Conservation (phyloP, 2,329 filamentous ascomycete genomes). For the Alternaria tenuissima region DNA sequence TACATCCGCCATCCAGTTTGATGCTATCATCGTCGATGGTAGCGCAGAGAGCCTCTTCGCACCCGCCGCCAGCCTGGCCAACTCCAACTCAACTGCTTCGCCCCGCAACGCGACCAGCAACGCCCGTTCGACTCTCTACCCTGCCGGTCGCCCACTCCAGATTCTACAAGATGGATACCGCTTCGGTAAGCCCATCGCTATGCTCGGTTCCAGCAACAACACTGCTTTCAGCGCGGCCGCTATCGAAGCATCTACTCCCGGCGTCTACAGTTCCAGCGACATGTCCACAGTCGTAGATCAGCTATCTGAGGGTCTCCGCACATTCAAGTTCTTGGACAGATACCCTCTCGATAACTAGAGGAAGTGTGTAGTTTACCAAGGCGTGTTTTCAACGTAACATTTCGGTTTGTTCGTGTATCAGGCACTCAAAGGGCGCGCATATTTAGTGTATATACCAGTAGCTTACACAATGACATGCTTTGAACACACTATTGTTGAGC, state of each 20-base stretch:
- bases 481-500: background rate
- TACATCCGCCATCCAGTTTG: conserved; percentile 69
- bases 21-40: conserved; percentile 69
- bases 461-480: background rate
- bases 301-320: conserved; percentile 63
- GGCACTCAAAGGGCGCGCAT: background rate
- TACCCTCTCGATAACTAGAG: conserved; percentile 63
- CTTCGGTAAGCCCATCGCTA: conserved; percentile 75
- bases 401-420: background rate
- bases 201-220: conserved; percentile 59
- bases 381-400: background rate
- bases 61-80: conserved; percentile 30
- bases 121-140: conserved; percentile 64
- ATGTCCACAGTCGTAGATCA: conserved; percentile 27
- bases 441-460: background rate
- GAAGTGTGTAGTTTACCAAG: background rate
- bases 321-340: conserved; percentile 71
- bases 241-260: conserved; percentile 54
- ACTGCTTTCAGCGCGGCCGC: conserved; percentile 55
- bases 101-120: conserved; percentile 30
- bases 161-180: conserved; percentile 70
- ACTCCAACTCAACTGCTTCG: conserved; percentile 31
- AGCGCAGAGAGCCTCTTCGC: conserved; percentile 65
- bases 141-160: conserved; percentile 68
- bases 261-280: conserved; percentile 39